Base-by-base conservation (phyloP, 2,329 filamentous ascomycete species). In the Arthrinium phaeospermum region DNA sequence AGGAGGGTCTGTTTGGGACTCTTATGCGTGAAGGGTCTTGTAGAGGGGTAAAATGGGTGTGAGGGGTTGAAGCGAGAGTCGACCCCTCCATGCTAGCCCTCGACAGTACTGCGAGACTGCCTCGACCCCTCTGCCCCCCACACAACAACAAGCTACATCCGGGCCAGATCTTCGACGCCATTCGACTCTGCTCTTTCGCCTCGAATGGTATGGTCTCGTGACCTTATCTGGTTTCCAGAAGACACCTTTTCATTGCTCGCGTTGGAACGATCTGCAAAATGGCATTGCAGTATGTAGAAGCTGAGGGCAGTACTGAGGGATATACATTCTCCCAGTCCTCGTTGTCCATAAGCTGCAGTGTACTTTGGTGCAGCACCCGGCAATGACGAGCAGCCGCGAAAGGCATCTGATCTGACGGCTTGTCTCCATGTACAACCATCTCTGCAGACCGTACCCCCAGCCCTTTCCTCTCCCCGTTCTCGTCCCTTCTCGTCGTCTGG, bases 1-100 rank as follows among this genome's bases (percentile, higher is more conserved):
- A 37, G 37, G 37, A 37, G 37, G 57, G 34, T 41, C 57, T 41
- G 10, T 41, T 47, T 49, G 4, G 19, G 34, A n/a, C 57, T 41
- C 34, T 64, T 13, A 64, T 64, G 57, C 57, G 57, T 41, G 57
- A 64, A 64, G 57, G 57, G 57, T 64, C 57, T 41, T 22, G 7
- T 61, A 30, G 30, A 61, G 53, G 53, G 53, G 30, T 61, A 12
- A 41, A 41, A 37, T 8, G 53, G 53, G 30, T 22, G 53, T 22
- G 53, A 34, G 8, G 12, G 34, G 34, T 41, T 64, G 57, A 24
- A 41, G n/a, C n/a, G 41, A n/a, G 19, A 8, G 37, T 27, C 27
- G 27, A 57, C 24, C 51, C 51, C 49, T 27, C 51, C 24, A 30
- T 30, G 27, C 27, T 30, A 30, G 27, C 27, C 27, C 27, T 30